Conservation (phyloP, 1,139 yeast genomes). For the Wickerhamomyces sp. region DNA sequence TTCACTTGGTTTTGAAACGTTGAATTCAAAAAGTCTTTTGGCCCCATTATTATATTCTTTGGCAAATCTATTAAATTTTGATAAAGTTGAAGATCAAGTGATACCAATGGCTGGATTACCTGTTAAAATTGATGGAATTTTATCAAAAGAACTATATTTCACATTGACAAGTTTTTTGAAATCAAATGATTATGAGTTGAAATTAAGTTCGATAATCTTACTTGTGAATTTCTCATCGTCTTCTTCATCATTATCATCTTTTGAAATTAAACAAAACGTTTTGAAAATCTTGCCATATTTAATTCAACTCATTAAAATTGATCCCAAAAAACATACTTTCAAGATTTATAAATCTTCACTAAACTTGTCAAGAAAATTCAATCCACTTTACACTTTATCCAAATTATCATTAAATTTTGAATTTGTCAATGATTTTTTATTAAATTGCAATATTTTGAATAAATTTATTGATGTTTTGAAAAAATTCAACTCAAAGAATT, state of each 20-base stretch:
- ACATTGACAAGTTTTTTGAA: conserved; percentile 25
- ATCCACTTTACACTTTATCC: conserved; percentile 27
- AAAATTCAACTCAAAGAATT: conserved; percentile 15
- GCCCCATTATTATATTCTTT: conserved; percentile 27
- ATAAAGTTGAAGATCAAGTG: conserved; percentile 1
- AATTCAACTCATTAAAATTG: conserved; percentile 23
- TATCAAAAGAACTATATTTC: conserved; percentile 32
- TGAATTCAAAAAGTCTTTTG: conserved; percentile 20
- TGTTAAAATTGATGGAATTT: conserved; percentile 37
- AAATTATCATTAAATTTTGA: conserved; percentile 27
- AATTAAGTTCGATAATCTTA: conserved; percentile 26
- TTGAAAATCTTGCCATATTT: conserved; percentile 27
- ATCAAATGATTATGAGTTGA: conserved; percentile 24
- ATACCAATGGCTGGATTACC: background rate
- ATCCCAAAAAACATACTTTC: conserved; percentile 9
- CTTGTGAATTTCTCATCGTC: conserved; percentile 25
- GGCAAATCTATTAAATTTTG: conserved; percentile 24
- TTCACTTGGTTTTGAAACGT: conserved; percentile 21
- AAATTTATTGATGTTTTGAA: conserved; percentile 26
- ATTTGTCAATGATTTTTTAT: conserved; percentile 25
- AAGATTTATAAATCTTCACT: conserved; percentile 12
- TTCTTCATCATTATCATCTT: conserved; percentile 11
- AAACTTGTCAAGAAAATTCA: conserved; percentile 21
- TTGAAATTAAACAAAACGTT: conserved; percentile 19
- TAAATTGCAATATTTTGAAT: conserved; percentile 26